Evolutionary conservation across 441 rosid genomes (phyloP).

Genomic region (Pelargonium cotyledonis): DNA sequence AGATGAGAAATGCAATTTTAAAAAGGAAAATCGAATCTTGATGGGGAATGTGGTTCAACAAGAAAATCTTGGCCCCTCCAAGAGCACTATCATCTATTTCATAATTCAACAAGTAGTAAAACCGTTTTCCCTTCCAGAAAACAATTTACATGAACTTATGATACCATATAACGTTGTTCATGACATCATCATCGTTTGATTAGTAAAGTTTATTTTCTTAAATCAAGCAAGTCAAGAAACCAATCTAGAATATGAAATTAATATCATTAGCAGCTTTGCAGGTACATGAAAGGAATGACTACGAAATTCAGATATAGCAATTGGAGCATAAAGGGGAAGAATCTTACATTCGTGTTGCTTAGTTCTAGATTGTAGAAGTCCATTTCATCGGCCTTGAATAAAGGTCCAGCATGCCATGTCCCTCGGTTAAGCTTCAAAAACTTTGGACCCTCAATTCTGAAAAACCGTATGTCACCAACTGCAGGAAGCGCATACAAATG

Average conservation of each 20-base stretch:
- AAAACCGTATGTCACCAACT: conserved; percentile 49
- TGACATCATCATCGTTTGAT: no score
- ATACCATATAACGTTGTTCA: no score
- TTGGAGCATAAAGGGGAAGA: background rate
- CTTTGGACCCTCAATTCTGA: conserved; percentile 60
- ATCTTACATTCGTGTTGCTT: conserved; percentile 66
- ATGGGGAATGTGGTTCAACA: background rate
- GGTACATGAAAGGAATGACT: background rate
- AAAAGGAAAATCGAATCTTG: background rate
- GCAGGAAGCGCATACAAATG: conserved; percentile 58
- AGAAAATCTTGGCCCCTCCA: background rate
- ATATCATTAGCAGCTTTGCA: no score
- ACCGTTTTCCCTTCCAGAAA: no score
- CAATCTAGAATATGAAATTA: background rate
- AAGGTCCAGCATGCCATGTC: conserved; percentile 85
- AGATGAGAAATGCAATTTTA: background rate
- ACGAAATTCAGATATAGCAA: background rate
- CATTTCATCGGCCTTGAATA: conserved; percentile 46
- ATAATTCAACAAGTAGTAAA: background rate
- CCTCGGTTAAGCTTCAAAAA: conserved; percentile 56
- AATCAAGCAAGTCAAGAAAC: background rate
- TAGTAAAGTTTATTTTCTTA: no score
- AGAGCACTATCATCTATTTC: background rate
- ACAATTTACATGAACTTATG: no score
- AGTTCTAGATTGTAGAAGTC: conserved; percentile 79